These are phyloP conservation scores for Diddensiella santjacobensis DNA, from an alignment of 805 yeast species.

Conservation along the genomic window DNA sequence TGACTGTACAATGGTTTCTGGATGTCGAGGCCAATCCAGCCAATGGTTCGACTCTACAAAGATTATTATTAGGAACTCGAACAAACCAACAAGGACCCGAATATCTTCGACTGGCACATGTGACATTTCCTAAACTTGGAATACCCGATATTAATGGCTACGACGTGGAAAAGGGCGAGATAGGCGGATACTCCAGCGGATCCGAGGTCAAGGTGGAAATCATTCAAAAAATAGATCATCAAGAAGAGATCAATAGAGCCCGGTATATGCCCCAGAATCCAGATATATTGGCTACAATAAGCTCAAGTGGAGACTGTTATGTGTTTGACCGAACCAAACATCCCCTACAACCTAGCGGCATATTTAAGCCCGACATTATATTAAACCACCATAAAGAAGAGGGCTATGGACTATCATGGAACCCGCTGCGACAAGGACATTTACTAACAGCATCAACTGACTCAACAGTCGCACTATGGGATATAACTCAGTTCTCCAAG, in stretches of 20 bases:
- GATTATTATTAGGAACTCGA: constrained; percentile 59
- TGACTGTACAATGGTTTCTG: constrained; percentile 60
- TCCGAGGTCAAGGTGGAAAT: constrained; percentile 36
- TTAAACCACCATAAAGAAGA: constrained; percentile 45
- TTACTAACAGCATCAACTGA: constrained; percentile 56
- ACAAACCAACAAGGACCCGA: constrained; percentile 59
- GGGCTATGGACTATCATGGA: constrained; percentile 71
- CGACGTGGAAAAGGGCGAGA: constrained; percentile 36
- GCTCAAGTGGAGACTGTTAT: constrained; percentile 59
- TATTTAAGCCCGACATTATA: constrained; percentile 48
- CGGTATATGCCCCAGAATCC: constrained; percentile 83
- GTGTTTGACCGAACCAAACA: constrained; percentile 85
- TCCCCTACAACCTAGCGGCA: constrained; percentile 42
- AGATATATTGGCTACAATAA: constrained; percentile 69
- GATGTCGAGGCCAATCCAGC: constrained; percentile 38
- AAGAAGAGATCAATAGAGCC: constrained; percentile 70
- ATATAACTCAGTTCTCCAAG: constrained; percentile 45
- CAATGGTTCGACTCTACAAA: constrained; percentile 22
- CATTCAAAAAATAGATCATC: constrained; percentile 59
- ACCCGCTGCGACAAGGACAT: constrained; percentile 53
- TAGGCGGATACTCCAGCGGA: constrained; percentile 32
- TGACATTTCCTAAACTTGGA: constrained; percentile 20
- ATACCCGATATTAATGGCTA: constrained; percentile 34
- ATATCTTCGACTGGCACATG: constrained; percentile 39
- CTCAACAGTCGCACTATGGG: constrained; percentile 66